Conservation (phyloP, 768 basidiomycete genomes). For the Termitomyces titanicus region DNA sequence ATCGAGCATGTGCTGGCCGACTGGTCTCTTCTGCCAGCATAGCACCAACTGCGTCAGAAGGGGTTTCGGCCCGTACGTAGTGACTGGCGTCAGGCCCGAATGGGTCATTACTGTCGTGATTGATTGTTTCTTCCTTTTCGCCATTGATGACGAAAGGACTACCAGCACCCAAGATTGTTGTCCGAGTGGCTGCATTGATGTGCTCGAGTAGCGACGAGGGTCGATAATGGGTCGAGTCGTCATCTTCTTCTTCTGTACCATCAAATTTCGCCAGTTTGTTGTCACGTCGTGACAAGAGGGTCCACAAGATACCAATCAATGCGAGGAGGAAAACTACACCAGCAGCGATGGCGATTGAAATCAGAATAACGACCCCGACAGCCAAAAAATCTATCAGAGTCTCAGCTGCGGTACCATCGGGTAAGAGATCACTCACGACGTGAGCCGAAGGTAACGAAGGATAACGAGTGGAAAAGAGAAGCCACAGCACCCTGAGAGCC, state of each 20-base stretch:
- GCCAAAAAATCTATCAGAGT: constrained; percentile 72
- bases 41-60: constrained; percentile 68
- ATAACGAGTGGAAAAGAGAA: constrained; percentile 79
- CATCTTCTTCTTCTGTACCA: constrained; percentile 63
- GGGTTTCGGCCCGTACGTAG: constrained; percentile 78
- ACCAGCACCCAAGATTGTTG: constrained; percentile 66
- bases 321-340: constrained; percentile 89
- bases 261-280: constrained; percentile 68
- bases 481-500: constrained; percentile 71
- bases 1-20: constrained; percentile 76
- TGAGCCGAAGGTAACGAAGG: constrained; percentile 71
- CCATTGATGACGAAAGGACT: constrained; percentile 32
- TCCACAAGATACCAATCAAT: constrained; percentile 84
- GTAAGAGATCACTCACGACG: constrained; percentile 46
- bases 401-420: constrained; percentile 10
- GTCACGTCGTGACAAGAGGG: constrained; percentile 79
- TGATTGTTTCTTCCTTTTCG: constrained; percentile 53
- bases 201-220: constrained; percentile 88
- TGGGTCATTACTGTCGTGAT: constrained; percentile 43
- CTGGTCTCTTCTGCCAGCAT: constrained; percentile 63
- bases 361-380: constrained; percentile 89
- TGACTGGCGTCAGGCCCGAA: constrained; percentile 75
- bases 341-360: constrained; percentile 95
- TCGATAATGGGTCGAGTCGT: constrained; percentile 71
- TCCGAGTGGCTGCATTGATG: constrained; percentile 86